Evolutionary conservation across 495 filamentous ascomycete species (phyloP).

Genomic region (Glutinoglossum americanum): DNA sequence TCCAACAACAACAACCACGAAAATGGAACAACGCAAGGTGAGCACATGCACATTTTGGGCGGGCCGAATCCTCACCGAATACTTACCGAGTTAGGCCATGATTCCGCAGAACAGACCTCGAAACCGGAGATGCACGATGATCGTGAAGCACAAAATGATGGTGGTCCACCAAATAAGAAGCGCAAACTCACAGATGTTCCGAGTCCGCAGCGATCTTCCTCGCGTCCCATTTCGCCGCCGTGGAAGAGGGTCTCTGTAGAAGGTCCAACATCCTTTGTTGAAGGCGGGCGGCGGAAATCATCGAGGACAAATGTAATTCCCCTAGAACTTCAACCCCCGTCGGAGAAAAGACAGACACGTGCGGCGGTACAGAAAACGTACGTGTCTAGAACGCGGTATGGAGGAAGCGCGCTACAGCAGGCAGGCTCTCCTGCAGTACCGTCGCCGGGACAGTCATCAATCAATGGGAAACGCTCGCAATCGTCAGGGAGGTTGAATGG

Average conservation of each 20-base stretch:
- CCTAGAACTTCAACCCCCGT: slow-evolving; percentile 41
- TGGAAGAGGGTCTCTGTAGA: slow-evolving; percentile 82
- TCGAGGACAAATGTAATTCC: slow-evolving; percentile 58
- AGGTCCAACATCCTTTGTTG: slow-evolving; percentile 65
- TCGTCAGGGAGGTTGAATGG: slow-evolving; percentile 6
- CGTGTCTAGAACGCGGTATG: slow-evolving; percentile 6
- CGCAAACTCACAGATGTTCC: slow-evolving; percentile 39
- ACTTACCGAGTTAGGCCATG: slow-evolving; percentile 5
- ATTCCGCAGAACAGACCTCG: neutral
- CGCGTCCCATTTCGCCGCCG: slow-evolving; percentile 50
- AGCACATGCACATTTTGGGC: neutral
- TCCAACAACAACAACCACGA: slow-evolving; percentile 24
- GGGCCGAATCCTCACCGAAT: neutral
- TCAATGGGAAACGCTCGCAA: slow-evolving; percentile 7
- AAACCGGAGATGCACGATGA: neutral
- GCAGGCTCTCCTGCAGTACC: slow-evolving; percentile 1
- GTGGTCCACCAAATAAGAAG: slow-evolving; percentile 45
- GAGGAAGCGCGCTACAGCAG: slow-evolving; percentile 5
- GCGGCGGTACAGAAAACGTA: slow-evolving; percentile 16
- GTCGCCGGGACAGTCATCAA: slow-evolving; percentile 3
- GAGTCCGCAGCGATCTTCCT: slow-evolving; percentile 23
- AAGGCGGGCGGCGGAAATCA: slow-evolving; percentile 70
- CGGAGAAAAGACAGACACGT: slow-evolving; percentile 39
- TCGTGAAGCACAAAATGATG: slow-evolving; percentile 15
- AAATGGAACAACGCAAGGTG: slow-evolving; percentile 4